phyloP scores from a whole-genome alignment of 495 filamentous ascomycete genomes.

The Penicillium longicatenatum region DNA sequence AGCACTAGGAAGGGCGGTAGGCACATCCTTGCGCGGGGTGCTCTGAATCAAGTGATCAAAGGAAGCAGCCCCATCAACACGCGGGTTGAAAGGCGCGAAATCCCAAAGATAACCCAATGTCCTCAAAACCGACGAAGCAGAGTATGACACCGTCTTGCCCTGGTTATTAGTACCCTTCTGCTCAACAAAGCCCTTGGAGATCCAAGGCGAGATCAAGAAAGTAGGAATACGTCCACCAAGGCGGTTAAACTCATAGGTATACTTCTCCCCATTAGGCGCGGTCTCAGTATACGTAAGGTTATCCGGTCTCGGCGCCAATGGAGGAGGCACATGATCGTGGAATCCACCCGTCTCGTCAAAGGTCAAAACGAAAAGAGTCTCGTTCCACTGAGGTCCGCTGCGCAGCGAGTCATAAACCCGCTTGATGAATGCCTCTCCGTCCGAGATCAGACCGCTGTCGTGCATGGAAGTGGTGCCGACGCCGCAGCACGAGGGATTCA shows the following conservation, averaged over 20 bases:
- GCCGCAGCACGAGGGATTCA: conserved; percentile 56
- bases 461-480: conserved; percentile 50
- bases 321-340: conserved; percentile 52
- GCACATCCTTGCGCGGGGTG: conserved; percentile 22
- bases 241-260: conserved; percentile 51
- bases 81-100: conserved; percentile 44
- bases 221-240: conserved; percentile 54
- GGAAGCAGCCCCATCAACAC: conserved; percentile 40
- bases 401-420: conserved; percentile 52
- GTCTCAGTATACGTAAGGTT: conserved; percentile 47
- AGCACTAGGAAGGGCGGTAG: conserved; percentile 19
- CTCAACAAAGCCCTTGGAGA: conserved; percentile 44
- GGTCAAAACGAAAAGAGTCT: conserved; percentile 52
- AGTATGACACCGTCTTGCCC: conserved; percentile 38
- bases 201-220: conserved; percentile 52
- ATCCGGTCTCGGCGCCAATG: conserved; percentile 41
- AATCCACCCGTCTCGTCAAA: conserved; percentile 56
- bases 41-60: conserved; percentile 44
- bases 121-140: conserved; percentile 41
- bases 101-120: conserved; percentile 50
- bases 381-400: conserved; percentile 45
- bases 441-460: conserved; percentile 45
- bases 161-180: conserved; percentile 41
- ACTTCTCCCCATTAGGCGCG: conserved; percentile 39
- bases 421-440: conserved; percentile 53